Evolutionary conservation across 2,329 filamentous ascomycete genomes (phyloP), one percentile per base, ranked within the genome.

Genomic region (Huntiella bhutanensis): DNA sequence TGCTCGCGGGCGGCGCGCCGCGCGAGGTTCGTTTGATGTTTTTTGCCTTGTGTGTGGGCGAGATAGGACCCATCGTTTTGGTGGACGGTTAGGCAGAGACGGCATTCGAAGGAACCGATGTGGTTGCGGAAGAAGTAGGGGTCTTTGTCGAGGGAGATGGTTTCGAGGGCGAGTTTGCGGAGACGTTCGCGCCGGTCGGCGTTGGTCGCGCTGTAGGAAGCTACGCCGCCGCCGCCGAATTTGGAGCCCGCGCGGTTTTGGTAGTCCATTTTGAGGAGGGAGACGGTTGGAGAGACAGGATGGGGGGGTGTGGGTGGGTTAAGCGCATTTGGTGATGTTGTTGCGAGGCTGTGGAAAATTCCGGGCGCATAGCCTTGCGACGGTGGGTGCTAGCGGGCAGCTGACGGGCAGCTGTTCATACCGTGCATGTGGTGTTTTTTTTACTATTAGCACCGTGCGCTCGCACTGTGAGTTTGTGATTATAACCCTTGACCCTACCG

Each of bases 51-150:
- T 3, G 91, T 98, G 65, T 98, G 91, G 1, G 91, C 91, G 54
- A 98, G 85, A 64, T 98, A 98, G 41, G 87, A 95, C 52, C 91
- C 91, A 67, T 98, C 91, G 62, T 98, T 98, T 59, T 98, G 91
- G 70, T 98, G 91, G 4, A 96, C 88, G 0, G 91, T 98, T 19
- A 98, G 70, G 59, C 91, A 98, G 36, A 98, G 80, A 28, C 91
- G 83, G 63, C 91, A 98, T 64, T 98, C 91, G 64, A 95, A 98
- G 58, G 82, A 91, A 58, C 91, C 91, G 56, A 96, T 84, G 64
- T 98, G 88, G 70, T 98, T 98, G 64, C 93, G 93, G 79, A 98
- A 98, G 70, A 96, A 95, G 74, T 96, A 98, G 0, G 91, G 91
- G 66, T 98, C 91, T 67, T 95, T 96, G 66, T 96, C 91, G 52